These are phyloP conservation scores for Platismatia glauca DNA, from an alignment of 495 filamentous ascomycete species.

Conservation along the genomic window DNA sequence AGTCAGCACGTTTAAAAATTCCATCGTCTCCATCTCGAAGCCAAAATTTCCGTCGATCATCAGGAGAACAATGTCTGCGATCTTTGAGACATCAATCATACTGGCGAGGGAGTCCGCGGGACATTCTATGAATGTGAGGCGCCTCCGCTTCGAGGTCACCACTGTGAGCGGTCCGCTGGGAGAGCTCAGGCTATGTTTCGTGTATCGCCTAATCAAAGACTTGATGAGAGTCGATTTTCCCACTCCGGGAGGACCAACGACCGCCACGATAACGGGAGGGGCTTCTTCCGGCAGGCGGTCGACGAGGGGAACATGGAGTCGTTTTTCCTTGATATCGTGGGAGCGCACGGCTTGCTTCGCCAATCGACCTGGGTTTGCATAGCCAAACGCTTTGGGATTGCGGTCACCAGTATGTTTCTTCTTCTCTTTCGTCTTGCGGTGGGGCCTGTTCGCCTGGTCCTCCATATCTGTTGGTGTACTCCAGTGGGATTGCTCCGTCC, in stretches of 20 bases:
- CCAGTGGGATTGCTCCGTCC: no score
- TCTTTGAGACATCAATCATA: slow-evolving; percentile 93
- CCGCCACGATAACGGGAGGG: slow-evolving; percentile 82
- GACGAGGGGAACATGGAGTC: slow-evolving; percentile 89
- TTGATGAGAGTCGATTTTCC: slow-evolving; percentile 78
- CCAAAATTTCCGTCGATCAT: slow-evolving; percentile 99
- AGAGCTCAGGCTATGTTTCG: slow-evolving; percentile 85
- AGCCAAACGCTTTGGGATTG: slow-evolving; percentile 91
- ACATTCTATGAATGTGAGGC: slow-evolving; percentile 92
- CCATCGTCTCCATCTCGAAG: slow-evolving; percentile 99
- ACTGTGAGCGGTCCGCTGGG: slow-evolving; percentile 89
- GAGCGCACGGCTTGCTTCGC: slow-evolving; percentile 78
- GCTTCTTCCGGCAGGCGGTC: slow-evolving; percentile 92
- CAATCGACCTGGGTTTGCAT: slow-evolving; percentile 74
- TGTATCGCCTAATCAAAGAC: slow-evolving; percentile 86
- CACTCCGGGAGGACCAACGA: slow-evolving; percentile 88
- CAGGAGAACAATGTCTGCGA: slow-evolving; percentile 89
- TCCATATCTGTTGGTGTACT: no score
- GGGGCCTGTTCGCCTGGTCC: slow-evolving; percentile 73
- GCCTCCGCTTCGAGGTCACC: slow-evolving; percentile 85
- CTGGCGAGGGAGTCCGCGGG: slow-evolving; percentile 84
- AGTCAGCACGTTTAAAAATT: slow-evolving; percentile 86
- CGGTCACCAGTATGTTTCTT: slow-evolving; percentile 66
- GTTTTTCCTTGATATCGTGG: slow-evolving; percentile 93
- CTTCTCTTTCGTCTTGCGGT: slow-evolving; percentile 84